Evolutionary conservation across 805 yeast genomes (phyloP).

Genomic region (Metschnikowia peoriensis): DNA sequence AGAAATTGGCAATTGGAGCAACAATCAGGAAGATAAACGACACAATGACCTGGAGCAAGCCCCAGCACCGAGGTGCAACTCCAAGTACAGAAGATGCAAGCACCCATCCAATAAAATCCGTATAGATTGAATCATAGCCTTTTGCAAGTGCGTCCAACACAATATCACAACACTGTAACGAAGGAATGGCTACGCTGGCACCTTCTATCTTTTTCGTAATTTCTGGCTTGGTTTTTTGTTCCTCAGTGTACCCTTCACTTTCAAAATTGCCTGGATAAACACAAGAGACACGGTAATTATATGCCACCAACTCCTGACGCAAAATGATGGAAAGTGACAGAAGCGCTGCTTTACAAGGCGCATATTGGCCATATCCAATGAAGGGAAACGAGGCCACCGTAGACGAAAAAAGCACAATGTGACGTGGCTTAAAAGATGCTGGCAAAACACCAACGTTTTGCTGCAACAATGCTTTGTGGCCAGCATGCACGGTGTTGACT

Average conservation of each 20-base stretch:
- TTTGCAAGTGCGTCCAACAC: constrained; percentile 53
- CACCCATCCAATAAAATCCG: constrained; percentile 85
- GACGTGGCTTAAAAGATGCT: constrained; percentile 42
- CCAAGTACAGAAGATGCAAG: constrained; percentile 68
- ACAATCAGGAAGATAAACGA: constrained; percentile 35
- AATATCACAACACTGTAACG: constrained; percentile 61
- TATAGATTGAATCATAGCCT: constrained; percentile 73
- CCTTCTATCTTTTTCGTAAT: constrained; percentile 87
- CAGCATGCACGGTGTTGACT: constrained; percentile 65
- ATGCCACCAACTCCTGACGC: constrained; percentile 76
- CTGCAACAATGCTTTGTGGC: constrained; percentile 41
- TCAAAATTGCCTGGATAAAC: constrained; percentile 87
- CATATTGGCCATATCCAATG: constrained; percentile 88
- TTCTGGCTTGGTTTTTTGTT: constrained; percentile 79
- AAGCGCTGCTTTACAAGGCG: constrained; percentile 84
- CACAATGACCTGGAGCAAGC: constrained; percentile 44
- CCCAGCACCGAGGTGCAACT: constrained; percentile 61
- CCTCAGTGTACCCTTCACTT: constrained; percentile 83
- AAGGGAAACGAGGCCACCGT: constrained; percentile 81
- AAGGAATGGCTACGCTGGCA: constrained; percentile 65
- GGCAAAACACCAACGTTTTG: constrained; percentile 14
- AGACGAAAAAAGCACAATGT: constrained; percentile 64
- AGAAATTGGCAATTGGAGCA: constrained; percentile 54
- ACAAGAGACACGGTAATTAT: constrained; percentile 66
- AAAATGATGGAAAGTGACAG: constrained; percentile 71